Base-by-base conservation (phyloP, 2,329 filamentous ascomycete genomes). In the Colletotrichum viniferum region DNA sequence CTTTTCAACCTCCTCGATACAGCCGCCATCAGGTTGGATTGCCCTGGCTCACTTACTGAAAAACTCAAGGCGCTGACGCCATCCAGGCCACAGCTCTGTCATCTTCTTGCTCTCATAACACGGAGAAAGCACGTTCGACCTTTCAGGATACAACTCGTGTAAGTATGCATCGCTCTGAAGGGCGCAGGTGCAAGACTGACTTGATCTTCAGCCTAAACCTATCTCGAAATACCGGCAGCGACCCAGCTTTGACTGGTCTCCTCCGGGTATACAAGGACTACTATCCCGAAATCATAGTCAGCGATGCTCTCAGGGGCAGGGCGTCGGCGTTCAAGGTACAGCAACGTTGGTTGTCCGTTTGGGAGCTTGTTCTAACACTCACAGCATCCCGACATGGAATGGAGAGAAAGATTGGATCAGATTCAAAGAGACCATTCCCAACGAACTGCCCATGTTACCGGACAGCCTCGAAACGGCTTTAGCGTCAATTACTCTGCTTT, bases 191-290 rank as follows among this genome's bases (percentile, higher is more conserved):
- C 43, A 52, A 21, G n/a, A 48, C 77, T 60, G 30, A 72, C n/a
- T 38, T 6, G 3, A 26, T 13, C 28, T 6, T 13, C 66, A 93
- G 91, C 65, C 86, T 93, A 77, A 86, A 87, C 48, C 82, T 93
- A 38, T 90, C 90, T 4, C 85, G 91, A 58, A 90, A 92, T 79
- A 90, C 88, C 6, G 93, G 93, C 21, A 94, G 94, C 80, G 95
- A 98, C 71, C 93, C 93, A 64, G 90, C 92, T 67, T 86, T 98
- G 43, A 88, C 94, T 48, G 94, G 94, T 4, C 87, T 98, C 21
- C 86, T 97, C 65, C 91, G 94, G 71, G 92, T 96, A n/a, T 97
- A 93, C 86, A 97, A 97, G 81, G 95, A 96, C 82, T 97, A 96
- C 83, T 97, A 96, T 80, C 95, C 95, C 0, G 95, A 98, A 82